Conservation (phyloP, 371 early-diverging fungal genomes). For the Mortierella sp. region DNA sequence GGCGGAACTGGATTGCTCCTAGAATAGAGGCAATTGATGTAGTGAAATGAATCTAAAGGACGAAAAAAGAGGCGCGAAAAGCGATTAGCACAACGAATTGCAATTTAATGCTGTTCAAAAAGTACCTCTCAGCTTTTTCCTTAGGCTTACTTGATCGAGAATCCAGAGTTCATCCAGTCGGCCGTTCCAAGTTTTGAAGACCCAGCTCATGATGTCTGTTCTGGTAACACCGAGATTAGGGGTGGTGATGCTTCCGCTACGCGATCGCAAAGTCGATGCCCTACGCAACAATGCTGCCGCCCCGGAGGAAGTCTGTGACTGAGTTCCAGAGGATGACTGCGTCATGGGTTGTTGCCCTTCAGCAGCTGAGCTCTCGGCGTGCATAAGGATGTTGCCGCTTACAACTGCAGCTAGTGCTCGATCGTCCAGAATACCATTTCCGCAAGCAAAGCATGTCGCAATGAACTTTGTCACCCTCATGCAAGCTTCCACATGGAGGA, state of each 20-base stretch:
- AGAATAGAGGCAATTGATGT: constrained; percentile 75
- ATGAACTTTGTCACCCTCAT: constrained; percentile 66
- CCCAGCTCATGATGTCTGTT: constrained; percentile 54
- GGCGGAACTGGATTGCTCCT: constrained; percentile 71
- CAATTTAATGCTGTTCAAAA: neutral
- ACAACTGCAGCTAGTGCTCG: constrained; percentile 51
- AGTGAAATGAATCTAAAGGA: constrained; percentile 67
- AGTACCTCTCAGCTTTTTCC: no score
- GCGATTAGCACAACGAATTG: neutral
- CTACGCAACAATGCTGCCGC: constrained; percentile 37
- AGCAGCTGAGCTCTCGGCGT: constrained; percentile 20
- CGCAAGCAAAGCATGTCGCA: constrained; percentile 56
- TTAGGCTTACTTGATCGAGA: constrained; percentile 53
- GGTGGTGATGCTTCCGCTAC: constrained; percentile 34
- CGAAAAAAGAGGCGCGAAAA: neutral
- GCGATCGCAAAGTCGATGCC: constrained; percentile 51
- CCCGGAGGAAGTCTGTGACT: constrained; percentile 29
- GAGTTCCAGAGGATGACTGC: constrained; percentile 23
- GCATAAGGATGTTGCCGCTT: constrained; percentile 44
- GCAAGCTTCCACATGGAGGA: constrained; percentile 62
- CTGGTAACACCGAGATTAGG: constrained; percentile 33
- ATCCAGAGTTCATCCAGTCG: constrained; percentile 61
- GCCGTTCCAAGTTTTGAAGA: constrained; percentile 47
- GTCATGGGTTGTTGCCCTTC: constrained; percentile 41
- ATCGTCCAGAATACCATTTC: constrained; percentile 51